phyloP scores from a whole-genome alignment of 805 yeast species.

The Metschnikowia orientalis region DNA sequence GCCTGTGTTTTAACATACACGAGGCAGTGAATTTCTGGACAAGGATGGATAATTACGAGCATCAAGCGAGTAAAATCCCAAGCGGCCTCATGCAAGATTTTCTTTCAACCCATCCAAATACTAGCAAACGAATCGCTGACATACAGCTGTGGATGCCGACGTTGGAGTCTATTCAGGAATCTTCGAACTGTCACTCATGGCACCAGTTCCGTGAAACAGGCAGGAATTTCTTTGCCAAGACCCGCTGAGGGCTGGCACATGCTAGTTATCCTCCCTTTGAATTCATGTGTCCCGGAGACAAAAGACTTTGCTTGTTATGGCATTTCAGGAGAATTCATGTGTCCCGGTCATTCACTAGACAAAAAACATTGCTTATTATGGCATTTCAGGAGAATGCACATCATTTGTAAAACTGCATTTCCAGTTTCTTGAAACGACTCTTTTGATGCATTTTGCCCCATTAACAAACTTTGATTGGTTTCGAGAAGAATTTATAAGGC shows the following conservation, averaged over 20 bases:
- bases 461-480: conserved; percentile 6
- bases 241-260: no score
- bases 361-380: no score
- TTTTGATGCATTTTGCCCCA: no score
- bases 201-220: conserved; percentile 12
- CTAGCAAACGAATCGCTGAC: conserved; percentile 63
- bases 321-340: no score
- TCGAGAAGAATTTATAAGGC: conserved; percentile 11
- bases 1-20: conserved; percentile 78
- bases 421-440: no score
- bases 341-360: no score
- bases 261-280: no score
- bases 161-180: conserved; percentile 42
- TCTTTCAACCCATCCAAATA: conserved; percentile 86
- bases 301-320: no score
- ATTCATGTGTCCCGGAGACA: no score
- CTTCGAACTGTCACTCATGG: conserved; percentile 35
- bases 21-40: conserved; percentile 78
- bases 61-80: conserved; percentile 14
- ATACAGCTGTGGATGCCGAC: conserved; percentile 66
- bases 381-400: no score
- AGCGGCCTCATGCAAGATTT: conserved; percentile 47
- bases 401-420: no score
- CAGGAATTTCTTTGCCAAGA: conserved; percentile 17
- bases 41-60: conserved; percentile 56